Evolutionary conservation across 768 basidiomycete genomes (phyloP).

Genomic region (Heimioporus sp.): DNA sequence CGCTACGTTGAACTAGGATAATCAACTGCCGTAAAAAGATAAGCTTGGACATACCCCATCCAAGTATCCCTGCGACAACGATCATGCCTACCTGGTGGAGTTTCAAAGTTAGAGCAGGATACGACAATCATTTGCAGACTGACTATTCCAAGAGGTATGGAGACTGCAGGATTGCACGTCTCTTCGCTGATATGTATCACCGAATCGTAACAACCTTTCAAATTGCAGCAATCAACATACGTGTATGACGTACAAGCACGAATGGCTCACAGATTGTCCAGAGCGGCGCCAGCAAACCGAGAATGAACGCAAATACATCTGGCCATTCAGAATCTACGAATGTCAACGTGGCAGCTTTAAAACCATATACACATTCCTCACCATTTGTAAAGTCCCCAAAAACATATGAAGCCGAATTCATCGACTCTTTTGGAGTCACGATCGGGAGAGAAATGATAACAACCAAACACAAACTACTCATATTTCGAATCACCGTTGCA

Average conservation of each 20-base stretch:
- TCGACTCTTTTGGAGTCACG: too few relatives aligned
- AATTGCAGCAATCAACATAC: background rate
- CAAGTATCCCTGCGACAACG: constrained; percentile 43
- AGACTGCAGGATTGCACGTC: constrained; percentile 49
- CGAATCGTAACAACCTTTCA: constrained; percentile 43
- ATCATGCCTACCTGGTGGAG: constrained; percentile 31
- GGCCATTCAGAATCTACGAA: constrained; percentile 39
- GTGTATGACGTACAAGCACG: background rate
- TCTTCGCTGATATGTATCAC: constrained; percentile 53
- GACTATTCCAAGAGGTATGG: constrained; percentile 57
- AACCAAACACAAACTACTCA: too few relatives aligned
- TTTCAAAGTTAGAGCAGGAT: background rate
- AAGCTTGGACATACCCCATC: constrained; percentile 34
- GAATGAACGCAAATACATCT: constrained; percentile 42
- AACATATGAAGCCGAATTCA: too few relatives aligned
- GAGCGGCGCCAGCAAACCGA: constrained; percentile 45
- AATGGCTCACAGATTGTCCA: constrained; percentile 37
- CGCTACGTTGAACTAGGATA: constrained; percentile 19
- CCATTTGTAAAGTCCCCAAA: too few relatives aligned
- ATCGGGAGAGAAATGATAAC: too few relatives aligned
- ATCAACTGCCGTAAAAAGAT: background rate
- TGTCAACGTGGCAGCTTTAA: too few relatives aligned
- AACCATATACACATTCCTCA: too few relatives aligned
- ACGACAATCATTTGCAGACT: constrained; percentile 3
- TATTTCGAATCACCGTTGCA: too few relatives aligned